Evolutionary conservation across 805 yeast genomes (phyloP), one percentile per base, ranked within the genome.

Genomic region (Sugiyamaella smithiae): DNA sequence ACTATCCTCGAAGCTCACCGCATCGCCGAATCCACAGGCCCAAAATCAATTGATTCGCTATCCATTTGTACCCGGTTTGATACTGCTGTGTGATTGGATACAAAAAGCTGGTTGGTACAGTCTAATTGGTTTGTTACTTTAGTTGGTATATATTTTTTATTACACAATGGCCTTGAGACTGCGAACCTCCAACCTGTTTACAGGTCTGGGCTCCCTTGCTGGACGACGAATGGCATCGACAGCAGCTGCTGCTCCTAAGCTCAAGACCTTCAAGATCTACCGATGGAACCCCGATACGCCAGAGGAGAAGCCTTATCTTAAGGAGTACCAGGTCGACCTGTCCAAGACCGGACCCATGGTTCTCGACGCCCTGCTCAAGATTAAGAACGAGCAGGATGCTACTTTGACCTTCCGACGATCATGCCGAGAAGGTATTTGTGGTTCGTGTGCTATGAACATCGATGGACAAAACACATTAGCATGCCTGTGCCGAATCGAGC

Each of bases 401-500:
- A 87, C 97, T 26, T 80, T 93, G 67, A 93, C 99, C 4, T 87
- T 93, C 73, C 84, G 99, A 76, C 84, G 99, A 73, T 89, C 97
- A 38, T 93, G 99, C 75, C 88, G 99, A 76, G 99, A 93, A 75
- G 99, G 99, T 63, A 93, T 93, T 59, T 93, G 99, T 76, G 99
- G 99, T 49, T 91, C 98, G 5, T 93, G 99, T 76, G 99, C 99
- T 59, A 93, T 93, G 99, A 93, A 93, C 77, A 93, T 93, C 69
- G 96, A 95, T 57, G 99, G 99, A 60, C 79, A 85, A 69, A 93
- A 93, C 79, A 93, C 99, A 26, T 78, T 93, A 60, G 99, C 99
- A 31, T 93, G 99, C 74, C 74, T 93, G 59, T 89, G 97, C 76
- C 84, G 88, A 70, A 89, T 93, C 64, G 96, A 93, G 68, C 79